These are phyloP conservation scores for Tetracladium marchalianum DNA, from an alignment of 495 filamentous ascomycete genomes.

Conservation along the genomic window DNA sequence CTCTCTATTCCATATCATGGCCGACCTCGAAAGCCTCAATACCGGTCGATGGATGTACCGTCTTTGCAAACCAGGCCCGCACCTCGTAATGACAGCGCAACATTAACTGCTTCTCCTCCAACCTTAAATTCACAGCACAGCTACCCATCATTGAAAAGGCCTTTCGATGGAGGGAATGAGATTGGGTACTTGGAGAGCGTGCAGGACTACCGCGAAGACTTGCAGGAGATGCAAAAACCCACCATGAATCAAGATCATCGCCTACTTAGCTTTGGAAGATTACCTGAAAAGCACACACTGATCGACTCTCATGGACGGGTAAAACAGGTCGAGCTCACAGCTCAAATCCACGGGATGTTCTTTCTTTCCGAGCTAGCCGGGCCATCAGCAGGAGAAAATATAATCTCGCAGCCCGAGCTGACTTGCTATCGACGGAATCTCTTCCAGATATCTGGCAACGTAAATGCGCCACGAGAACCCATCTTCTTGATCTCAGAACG, in stretches of 20 bases:
- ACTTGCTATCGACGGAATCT: conserved; percentile 91
- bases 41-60: conserved; percentile 18
- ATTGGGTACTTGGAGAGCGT: conserved; percentile 41
- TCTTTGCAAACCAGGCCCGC: conserved; percentile 12
- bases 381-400: conserved; percentile 47
- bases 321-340: conserved; percentile 53
- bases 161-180: conserved; percentile 23
- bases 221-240: conserved; percentile 33
- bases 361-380: conserved; percentile 84
- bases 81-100: conserved; percentile 3
- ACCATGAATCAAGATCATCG: conserved; percentile 47
- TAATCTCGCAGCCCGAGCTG: conserved; percentile 61
- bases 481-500: conserved; percentile 72
- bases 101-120: conserved; percentile 14
- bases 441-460: conserved; percentile 83
- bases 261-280: conserved; percentile 41
- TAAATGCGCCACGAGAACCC: conserved; percentile 67
- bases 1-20: conserved; percentile 12
- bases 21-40: conserved; percentile 11
- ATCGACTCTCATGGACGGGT: conserved; percentile 43
- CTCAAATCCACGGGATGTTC: conserved; percentile 93
- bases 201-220: conserved; percentile 39
- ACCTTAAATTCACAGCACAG: conserved; percentile 30
- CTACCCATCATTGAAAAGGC: conserved; percentile 43
- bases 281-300: conserved; percentile 45